These are phyloP conservation scores for Wallacemonas rigidus DNA, from an alignment of 208 protist species.

Conservation along the genomic window DNA sequence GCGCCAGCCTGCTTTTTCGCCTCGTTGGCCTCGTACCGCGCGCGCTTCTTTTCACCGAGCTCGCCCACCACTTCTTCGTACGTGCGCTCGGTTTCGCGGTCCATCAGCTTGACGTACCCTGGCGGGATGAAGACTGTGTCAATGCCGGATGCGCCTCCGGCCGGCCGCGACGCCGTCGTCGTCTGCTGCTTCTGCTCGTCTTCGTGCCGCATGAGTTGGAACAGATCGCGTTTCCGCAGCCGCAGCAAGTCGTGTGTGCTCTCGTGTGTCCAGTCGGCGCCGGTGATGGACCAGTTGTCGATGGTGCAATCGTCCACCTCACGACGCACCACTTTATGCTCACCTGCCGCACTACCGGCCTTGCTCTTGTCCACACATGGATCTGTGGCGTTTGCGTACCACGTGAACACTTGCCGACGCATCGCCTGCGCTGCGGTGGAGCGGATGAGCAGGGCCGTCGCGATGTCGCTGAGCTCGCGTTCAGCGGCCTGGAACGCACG, in stretches of 20 bases:
- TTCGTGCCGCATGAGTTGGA: conserved; percentile 20
- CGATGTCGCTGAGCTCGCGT: conserved; percentile 79
- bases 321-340: conserved; percentile 9
- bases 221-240: conserved; percentile 52
- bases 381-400: conserved; percentile 51
- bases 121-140: conserved; percentile 13
- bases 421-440: conserved; percentile 55
- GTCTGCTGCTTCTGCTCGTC: conserved; percentile 7
- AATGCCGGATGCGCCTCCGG: neutral
- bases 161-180: neutral
- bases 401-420: conserved; percentile 63
- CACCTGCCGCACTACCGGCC: neutral
- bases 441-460: conserved; percentile 68
- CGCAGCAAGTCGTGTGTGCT: conserved; percentile 47
- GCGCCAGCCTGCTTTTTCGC: conserved; percentile 57
- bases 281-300: conserved; percentile 66
- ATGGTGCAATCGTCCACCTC: conserved; percentile 21
- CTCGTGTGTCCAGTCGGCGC: conserved; percentile 79
- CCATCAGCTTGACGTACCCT: conserved; percentile 67
- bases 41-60: conserved; percentile 68
- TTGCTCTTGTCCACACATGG: neutral
- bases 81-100: conserved; percentile 79
- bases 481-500: conserved; percentile 48
- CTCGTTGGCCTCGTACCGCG: conserved; percentile 76
- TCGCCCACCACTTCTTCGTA: conserved; percentile 68